These are phyloP conservation scores for Rhizophagus prolifer DNA, from an alignment of 192 early-diverging fungal genomes.

Conservation along the genomic window DNA sequence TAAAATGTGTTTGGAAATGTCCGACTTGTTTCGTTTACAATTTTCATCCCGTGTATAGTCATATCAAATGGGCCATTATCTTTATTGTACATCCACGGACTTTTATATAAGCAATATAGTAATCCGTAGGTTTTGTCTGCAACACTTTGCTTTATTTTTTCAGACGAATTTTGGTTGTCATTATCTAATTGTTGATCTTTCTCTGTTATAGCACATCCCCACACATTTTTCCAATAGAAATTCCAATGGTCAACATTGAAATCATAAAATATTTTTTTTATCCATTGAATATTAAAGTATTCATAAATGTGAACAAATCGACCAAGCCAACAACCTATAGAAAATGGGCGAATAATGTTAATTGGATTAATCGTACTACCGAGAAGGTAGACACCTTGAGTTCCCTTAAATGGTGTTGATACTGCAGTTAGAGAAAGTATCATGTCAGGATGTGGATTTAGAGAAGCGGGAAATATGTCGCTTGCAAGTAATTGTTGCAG, in stretches of 20 bases:
- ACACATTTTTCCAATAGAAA: not conserved
- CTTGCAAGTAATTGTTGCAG: conserved; percentile 10
- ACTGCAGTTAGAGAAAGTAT: conserved; percentile 12
- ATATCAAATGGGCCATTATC: conserved; percentile 21
- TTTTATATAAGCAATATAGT: conserved; percentile 7
- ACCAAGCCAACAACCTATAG: conserved; percentile 16
- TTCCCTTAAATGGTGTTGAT: conserved; percentile 14
- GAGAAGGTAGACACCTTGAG: not conserved
- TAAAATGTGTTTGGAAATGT: conserved; percentile 21
- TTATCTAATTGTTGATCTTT: not conserved
- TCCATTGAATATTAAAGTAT: conserved; percentile 22
- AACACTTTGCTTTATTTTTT: not conserved
- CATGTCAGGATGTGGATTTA: conserved; percentile 24
- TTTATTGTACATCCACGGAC: conserved; percentile 2
- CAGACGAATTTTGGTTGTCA: not conserved
- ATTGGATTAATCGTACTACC: not conserved
- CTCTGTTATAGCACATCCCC: not conserved
- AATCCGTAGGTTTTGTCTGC: not conserved
- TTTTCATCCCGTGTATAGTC: conserved; percentile 21
- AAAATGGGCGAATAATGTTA: not conserved
- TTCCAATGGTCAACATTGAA: conserved; percentile 26
- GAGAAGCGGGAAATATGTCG: not conserved
- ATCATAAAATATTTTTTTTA: conserved; percentile 6
- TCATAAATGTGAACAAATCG: conserved; percentile 21
- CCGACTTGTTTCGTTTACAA: conserved; percentile 3